Evolutionary conservation across 2,329 filamentous ascomycete genomes (phyloP).

Genomic region (Scedosporium minutisporum): DNA sequence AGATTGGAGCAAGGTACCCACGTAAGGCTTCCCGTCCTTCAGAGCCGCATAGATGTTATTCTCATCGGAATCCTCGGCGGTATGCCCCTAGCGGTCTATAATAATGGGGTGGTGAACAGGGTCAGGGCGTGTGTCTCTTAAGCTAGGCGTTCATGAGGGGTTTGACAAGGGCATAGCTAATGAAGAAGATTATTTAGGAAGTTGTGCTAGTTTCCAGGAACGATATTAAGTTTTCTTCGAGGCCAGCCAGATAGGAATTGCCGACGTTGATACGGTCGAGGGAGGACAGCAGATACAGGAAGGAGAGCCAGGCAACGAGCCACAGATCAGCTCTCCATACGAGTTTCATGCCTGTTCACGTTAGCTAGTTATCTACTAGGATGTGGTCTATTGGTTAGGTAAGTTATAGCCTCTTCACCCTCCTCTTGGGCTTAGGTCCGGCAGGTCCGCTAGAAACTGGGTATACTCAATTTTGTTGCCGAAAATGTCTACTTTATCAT

Average conservation of each 20-base stretch:
- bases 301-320: constrained; percentile 56
- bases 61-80: constrained; percentile 66
- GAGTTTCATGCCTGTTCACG: constrained; percentile 44
- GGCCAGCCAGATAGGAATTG: constrained; percentile 21
- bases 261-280: constrained; percentile 25
- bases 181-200: constrained; percentile 47
- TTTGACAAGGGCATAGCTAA: constrained; percentile 75
- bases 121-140: constrained; percentile 63
- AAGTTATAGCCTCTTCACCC: constrained; percentile 44
- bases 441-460: constrained; percentile 18
- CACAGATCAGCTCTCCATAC: constrained; percentile 52
- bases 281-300: constrained; percentile 67
- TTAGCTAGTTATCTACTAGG: neutral
- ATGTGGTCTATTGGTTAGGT: neutral
- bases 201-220: constrained; percentile 43
- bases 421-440: constrained; percentile 47
- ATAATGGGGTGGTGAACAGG: constrained; percentile 66
- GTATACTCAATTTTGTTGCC: constrained; percentile 17
- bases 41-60: constrained; percentile 62
- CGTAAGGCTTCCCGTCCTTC: constrained; percentile 84
- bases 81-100: constrained; percentile 63
- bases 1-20: constrained; percentile 63
- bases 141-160: constrained; percentile 70
- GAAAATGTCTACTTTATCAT: no score
- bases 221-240: constrained; percentile 34